These are phyloP conservation scores for Waitea zeae DNA, from an alignment of 1,284 basidiomycete genomes.

Conservation along the genomic window DNA sequence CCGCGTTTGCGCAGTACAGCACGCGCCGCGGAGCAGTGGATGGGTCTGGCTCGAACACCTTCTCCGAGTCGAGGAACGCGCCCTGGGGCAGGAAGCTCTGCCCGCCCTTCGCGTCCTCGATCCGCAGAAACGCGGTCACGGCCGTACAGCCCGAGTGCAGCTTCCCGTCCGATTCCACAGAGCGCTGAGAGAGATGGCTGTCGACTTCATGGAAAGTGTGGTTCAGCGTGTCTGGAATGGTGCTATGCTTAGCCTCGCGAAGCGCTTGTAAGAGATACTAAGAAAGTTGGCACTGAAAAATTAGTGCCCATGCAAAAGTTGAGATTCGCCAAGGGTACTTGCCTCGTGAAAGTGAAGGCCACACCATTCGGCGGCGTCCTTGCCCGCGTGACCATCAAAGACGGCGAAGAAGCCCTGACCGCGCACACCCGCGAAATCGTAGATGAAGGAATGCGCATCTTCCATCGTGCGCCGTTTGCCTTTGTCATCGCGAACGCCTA, in stretches of 20 bases:
- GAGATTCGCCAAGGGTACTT: slow-evolving; percentile 11
- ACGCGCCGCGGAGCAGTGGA: slow-evolving; percentile 41
- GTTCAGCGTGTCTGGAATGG: slow-evolving; percentile 84
- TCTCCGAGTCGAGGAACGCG: slow-evolving; percentile 8
- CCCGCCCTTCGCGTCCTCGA: slow-evolving; percentile 63
- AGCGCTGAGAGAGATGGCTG: slow-evolving; percentile 60
- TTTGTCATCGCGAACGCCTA: slow-evolving; percentile 87
- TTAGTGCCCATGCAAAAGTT: slow-evolving; percentile 3
- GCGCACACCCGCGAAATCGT: slow-evolving; percentile 79
- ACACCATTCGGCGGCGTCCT: slow-evolving; percentile 98
- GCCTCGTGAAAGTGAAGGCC: slow-evolving; percentile 92
- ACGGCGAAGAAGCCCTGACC: slow-evolving; percentile 97
- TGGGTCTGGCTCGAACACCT: slow-evolving; percentile 27
- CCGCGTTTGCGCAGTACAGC: slow-evolving; percentile 93
- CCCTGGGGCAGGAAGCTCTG: slow-evolving; percentile 39
- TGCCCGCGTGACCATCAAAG: slow-evolving; percentile 97
- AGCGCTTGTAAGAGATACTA: slow-evolving; percentile 41
- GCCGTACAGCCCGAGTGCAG: slow-evolving; percentile 97
- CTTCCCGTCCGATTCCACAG: slow-evolving; percentile 71
- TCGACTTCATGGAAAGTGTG: slow-evolving; percentile 90
- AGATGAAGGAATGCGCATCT: slow-evolving; percentile 91
- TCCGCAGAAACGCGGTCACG: slow-evolving; percentile 91
- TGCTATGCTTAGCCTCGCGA: slow-evolving; percentile 25
- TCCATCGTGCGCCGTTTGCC: slow-evolving; percentile 92
- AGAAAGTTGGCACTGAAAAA: slow-evolving; percentile 1